These are phyloP conservation scores for Diaporthe destruens DNA, from an alignment of 2,329 filamentous ascomycete species.

Conservation along the genomic window DNA sequence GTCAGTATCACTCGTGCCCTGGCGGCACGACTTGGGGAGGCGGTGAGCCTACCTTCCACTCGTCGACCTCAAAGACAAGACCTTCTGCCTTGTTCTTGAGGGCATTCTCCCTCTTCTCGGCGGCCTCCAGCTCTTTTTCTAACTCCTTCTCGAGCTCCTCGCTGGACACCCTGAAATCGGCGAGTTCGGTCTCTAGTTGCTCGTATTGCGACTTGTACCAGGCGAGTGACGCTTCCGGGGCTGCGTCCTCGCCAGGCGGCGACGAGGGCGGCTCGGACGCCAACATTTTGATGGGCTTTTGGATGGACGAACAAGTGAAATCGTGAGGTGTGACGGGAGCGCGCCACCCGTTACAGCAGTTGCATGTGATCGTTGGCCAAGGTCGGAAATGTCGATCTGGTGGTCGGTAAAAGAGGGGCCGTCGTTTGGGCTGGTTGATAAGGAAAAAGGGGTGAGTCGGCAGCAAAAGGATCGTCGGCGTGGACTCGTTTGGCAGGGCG, in stretches of 20 bases:
- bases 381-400: conserved; percentile 22
- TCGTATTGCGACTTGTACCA: conserved; percentile 99
- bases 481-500: conserved; percentile 19
- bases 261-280: conserved; percentile 69
- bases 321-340: conserved; percentile 36
- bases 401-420: conserved; percentile 30
- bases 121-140: conserved; percentile 95
- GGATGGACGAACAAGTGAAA: conserved; percentile 15
- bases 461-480: conserved; percentile 28
- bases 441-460: conserved; percentile 35
- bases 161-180: conserved; percentile 94
- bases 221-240: conserved; percentile 80
- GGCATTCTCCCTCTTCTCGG: conserved; percentile 90
- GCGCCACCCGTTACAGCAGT: conserved; percentile 40
- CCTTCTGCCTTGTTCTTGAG: conserved; percentile 89
- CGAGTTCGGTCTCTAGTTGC: conserved; percentile 88
- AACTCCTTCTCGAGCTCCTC: conserved; percentile 94
- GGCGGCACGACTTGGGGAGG: conserved; percentile 8
- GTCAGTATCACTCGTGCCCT: conserved; percentile 43
- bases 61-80: conserved; percentile 89
- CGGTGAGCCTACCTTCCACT: conserved; percentile 86
- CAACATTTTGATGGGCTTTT: conserved; percentile 57
- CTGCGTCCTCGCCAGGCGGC: conserved; percentile 67
- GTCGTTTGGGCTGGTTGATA: conserved; percentile 31
- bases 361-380: conserved; percentile 40